Evolutionary conservation across 495 filamentous ascomycete species (phyloP).

Genomic region (Trichocladium uniseriatum): DNA sequence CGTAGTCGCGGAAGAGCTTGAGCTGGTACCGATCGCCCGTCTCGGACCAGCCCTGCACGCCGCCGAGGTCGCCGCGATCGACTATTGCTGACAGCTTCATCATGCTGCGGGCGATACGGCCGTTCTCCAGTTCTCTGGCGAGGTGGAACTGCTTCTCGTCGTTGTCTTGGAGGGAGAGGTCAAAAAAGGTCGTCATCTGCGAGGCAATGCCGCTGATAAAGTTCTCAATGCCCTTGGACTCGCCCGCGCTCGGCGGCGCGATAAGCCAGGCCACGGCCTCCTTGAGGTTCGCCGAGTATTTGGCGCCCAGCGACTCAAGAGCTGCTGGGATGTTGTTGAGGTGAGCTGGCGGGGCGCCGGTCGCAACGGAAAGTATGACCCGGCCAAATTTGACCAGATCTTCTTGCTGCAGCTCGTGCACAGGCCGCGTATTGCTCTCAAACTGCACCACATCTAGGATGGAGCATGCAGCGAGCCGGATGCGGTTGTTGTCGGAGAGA

Average conservation of each 20-base stretch:
- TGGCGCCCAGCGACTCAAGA: slow-evolving; percentile 61
- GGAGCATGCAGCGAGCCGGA: slow-evolving; percentile 81
- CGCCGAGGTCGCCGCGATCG: slow-evolving; percentile 77
- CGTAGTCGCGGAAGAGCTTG: slow-evolving; percentile 91
- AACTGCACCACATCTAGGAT: slow-evolving; percentile 80
- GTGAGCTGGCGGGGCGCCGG: slow-evolving; percentile 45
- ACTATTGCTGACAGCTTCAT: slow-evolving; percentile 77
- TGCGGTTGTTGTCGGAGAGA: slow-evolving; percentile 68
- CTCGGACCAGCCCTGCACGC: slow-evolving; percentile 71
- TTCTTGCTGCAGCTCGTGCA: slow-evolving; percentile 72
- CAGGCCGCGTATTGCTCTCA: slow-evolving; percentile 48
- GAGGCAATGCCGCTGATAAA: slow-evolving; percentile 67
- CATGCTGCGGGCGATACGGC: slow-evolving; percentile 71
- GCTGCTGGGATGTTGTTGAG: slow-evolving; percentile 48
- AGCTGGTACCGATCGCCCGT: slow-evolving; percentile 82
- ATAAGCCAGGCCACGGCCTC: slow-evolving; percentile 72
- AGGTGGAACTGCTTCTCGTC: slow-evolving; percentile 55
- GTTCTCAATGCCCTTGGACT: slow-evolving; percentile 61
- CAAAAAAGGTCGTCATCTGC: slow-evolving; percentile 60
- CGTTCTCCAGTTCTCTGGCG: slow-evolving; percentile 78
- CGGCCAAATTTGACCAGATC: slow-evolving; percentile 83
- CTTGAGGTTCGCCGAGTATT: slow-evolving; percentile 64
- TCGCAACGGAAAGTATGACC: slow-evolving; percentile 69
- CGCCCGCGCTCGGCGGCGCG: slow-evolving; percentile 38
- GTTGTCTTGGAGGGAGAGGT: slow-evolving; percentile 62